Evolutionary conservation across 352 stramenopile species (phyloP).

Genomic region (Phytophthora tentaculata): DNA sequence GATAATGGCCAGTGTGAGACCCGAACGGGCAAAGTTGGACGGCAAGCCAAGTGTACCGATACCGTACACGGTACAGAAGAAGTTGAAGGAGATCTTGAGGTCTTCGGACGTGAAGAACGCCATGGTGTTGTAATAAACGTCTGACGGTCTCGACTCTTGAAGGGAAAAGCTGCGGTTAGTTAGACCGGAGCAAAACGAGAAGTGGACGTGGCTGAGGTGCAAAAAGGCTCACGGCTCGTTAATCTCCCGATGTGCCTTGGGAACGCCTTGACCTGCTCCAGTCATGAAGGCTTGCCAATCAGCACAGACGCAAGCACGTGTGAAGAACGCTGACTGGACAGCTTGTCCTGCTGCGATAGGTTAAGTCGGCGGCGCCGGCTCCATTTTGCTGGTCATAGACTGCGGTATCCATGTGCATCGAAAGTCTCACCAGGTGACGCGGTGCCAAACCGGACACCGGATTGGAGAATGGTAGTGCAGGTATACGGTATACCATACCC

Average conservation of each 20-base stretch:
- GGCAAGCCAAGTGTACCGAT: conserved; percentile 70
- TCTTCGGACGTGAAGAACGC: conserved; percentile 67
- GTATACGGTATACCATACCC: background rate
- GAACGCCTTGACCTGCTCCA: conserved; percentile 22
- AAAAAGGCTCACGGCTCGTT: conserved; percentile 20
- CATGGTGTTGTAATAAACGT: conserved; percentile 43
- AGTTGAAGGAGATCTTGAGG: conserved; percentile 68
- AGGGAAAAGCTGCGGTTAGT: conserved; percentile 7
- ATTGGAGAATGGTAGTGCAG: conserved; percentile 28
- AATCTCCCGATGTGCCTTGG: conserved; percentile 11
- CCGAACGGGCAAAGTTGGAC: conserved; percentile 68
- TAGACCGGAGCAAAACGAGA: conserved; percentile 29
- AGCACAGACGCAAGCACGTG: conserved; percentile 26
- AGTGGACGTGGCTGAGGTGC: conserved; percentile 15
- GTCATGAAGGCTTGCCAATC: conserved; percentile 31
- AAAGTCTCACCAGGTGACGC: conserved; percentile 26
- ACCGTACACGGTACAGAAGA: conserved; percentile 72
- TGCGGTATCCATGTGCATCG: conserved; percentile 4
- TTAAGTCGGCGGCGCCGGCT: conserved; percentile 20
- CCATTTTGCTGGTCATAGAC: conserved; percentile 30
- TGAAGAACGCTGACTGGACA: conserved; percentile 30
- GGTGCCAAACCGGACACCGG: conserved; percentile 18
- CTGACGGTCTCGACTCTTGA: conserved; percentile 29
- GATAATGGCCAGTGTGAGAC: conserved; percentile 47
- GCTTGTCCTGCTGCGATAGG: conserved; percentile 18